Base-by-base conservation (phyloP, 2,329 filamentous ascomycete species). In the Botryotinia calthae region DNA sequence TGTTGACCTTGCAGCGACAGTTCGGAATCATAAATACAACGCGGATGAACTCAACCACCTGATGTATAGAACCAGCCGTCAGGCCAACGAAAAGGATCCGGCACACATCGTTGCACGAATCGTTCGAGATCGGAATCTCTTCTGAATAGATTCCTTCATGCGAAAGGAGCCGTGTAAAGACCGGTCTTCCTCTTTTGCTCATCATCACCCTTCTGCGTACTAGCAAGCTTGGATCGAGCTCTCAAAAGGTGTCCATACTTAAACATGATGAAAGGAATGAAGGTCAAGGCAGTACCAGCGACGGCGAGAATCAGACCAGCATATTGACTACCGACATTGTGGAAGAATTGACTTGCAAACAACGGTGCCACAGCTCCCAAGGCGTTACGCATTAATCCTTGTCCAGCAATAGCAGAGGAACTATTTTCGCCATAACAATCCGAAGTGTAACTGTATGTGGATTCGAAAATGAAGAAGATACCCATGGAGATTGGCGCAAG, bases 141-240 rank as follows among this genome's bases (percentile, higher is more conserved):
- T n/a, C 28, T 42, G 7, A 20, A 14, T 64, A 16, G 6, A 20
- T 51, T 22, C 25, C 16, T 46, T 71, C 46, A 66, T 20, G 34
- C 59, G 18, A 66, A 71, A 40, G 70, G 61, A 18, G 48, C 61
- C 34, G 70, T 9, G n/a, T 56, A 58, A 16, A 66, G 59, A 22
- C 46, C 70, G 20, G 62, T 68, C 31, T 68, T 59, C 2, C 59
- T 40, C 20, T 61, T 68, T 51, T 40, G 51, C n/a, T 67, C 63
- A 31, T 72, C 10, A 22, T 28, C 48, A 1, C 70, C 70, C 14
- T 46, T 66, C 37, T 67, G 56, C 6, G 65, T 70, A 44, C 37
- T 63, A 16, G 89, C 89, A 76, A 86, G 89, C 62, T 83, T 81
- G 81, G 87, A 90, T 79, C 82, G 86, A 62, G 82, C 79, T 56